Conservation (phyloP, 1,284 basidiomycete genomes). For the Trichosporon inkin region DNA sequence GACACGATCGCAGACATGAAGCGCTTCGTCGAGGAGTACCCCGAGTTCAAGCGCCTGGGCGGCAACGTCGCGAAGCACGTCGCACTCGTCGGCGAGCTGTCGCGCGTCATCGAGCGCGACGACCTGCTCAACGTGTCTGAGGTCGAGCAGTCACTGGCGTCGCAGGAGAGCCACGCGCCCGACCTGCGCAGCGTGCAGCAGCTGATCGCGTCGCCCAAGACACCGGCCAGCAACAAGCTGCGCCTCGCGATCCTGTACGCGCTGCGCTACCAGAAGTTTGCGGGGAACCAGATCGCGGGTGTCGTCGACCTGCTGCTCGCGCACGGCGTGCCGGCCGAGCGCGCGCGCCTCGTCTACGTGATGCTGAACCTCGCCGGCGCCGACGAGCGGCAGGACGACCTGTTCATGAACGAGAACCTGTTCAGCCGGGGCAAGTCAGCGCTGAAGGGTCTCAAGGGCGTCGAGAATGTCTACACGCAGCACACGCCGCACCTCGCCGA, state of each 20-base stretch:
- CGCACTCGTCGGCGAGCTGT: constrained; percentile 91
- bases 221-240: constrained; percentile 78
- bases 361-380: constrained; percentile 89
- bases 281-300: constrained; percentile 73
- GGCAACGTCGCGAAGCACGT: constrained; percentile 99
- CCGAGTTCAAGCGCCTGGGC: constrained; percentile 91
- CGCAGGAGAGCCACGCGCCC: constrained; percentile 71
- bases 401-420: constrained; percentile 93
- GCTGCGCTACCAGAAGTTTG: constrained; percentile 89
- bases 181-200: constrained; percentile 80
- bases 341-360: constrained; percentile 87
- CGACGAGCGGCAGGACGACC: constrained; percentile 93
- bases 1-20: constrained; percentile 98
- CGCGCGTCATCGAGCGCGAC: constrained; percentile 78
- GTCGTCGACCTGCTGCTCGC: constrained; percentile 77
- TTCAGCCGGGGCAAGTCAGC: constrained; percentile 92
- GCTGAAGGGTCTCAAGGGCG: constrained; percentile 94
- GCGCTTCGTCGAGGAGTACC: constrained; percentile 96
- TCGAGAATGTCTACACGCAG: constrained; percentile 99
- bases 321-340: constrained; percentile 75
- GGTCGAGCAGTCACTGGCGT: constrained; percentile 92
- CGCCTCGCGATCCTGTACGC: constrained; percentile 92
- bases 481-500: constrained; percentile 90
- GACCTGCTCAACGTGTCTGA: constrained; percentile 86
- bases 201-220: constrained; percentile 63